phyloP scores from a whole-genome alignment of 1,139 yeast genomes.

The Geotrichum armillariae region DNA sequence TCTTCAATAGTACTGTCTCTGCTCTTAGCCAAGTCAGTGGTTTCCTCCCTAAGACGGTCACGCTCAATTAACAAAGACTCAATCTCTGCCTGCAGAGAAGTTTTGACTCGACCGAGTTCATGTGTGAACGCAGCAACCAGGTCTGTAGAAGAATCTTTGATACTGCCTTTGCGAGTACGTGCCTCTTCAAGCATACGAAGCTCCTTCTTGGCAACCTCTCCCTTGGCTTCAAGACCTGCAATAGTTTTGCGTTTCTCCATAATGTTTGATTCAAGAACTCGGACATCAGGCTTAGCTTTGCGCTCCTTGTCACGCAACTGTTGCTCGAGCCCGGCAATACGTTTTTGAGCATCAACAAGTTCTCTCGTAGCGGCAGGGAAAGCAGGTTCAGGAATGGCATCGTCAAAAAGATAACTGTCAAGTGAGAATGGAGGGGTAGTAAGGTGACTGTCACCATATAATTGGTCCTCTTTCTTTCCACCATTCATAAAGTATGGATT shows the following conservation, averaged over 20 bases:
- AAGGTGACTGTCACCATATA: slow-evolving; percentile 10
- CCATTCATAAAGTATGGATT: slow-evolving; percentile 17
- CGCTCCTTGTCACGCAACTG: slow-evolving; percentile 27
- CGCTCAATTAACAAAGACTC: slow-evolving; percentile 36
- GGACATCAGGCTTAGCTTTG: slow-evolving; percentile 18
- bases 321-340: slow-evolving; percentile 38
- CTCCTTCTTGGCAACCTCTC: slow-evolving; percentile 36
- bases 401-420: slow-evolving; percentile 16
- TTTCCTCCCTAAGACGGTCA: slow-evolving; percentile 37
- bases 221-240: slow-evolving; percentile 39
- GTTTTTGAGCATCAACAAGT: slow-evolving; percentile 34
- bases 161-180: slow-evolving; percentile 22
- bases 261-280: slow-evolving; percentile 31
- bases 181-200: slow-evolving; percentile 32
- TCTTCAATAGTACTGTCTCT: slow-evolving; percentile 39
- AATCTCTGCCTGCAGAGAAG: slow-evolving; percentile 36
- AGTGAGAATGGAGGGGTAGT: slow-evolving; percentile 17
- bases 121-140: slow-evolving; percentile 32
- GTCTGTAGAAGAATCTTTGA: slow-evolving; percentile 26
- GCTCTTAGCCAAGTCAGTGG: slow-evolving; percentile 30
- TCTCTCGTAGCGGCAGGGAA: slow-evolving; percentile 28
- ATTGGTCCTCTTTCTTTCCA: too few species aligned
- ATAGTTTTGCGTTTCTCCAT: slow-evolving; percentile 38
- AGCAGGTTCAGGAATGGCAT: slow-evolving; percentile 11
- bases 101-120: slow-evolving; percentile 33